These are phyloP conservation scores for Fusarium foetens DNA, from an alignment of 2,329 filamentous ascomycete species.

Conservation along the genomic window DNA sequence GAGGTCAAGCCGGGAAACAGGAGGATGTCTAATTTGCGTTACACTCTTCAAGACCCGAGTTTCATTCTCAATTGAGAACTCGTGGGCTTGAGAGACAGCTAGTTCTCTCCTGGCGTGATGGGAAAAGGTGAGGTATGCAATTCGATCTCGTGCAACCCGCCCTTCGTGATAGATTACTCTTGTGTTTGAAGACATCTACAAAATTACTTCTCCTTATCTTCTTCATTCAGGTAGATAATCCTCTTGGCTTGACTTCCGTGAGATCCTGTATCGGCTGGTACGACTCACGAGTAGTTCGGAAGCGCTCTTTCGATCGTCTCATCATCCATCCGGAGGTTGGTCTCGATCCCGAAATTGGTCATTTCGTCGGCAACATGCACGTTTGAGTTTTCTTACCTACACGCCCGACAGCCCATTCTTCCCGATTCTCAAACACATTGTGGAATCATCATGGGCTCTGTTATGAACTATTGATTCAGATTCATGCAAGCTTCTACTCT, in stretches of 20 bases:
- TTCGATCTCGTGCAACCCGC: neutral
- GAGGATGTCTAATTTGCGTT: neutral
- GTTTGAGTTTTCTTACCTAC: neutral
- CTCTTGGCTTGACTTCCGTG: rapidly evolving
- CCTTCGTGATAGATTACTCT: neutral
- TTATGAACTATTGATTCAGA: neutral
- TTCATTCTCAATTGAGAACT: neutral
- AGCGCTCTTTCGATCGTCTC: rapidly evolving
- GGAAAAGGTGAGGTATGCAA: neutral
- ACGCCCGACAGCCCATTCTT: rapidly evolving
- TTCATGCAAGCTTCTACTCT: neutral
- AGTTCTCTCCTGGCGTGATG: rapidly evolving
- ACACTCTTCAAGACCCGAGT: too few species aligned
- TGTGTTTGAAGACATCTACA: rapidly evolving
- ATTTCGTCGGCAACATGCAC: rapidly evolving
- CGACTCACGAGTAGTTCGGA: rapidly evolving
- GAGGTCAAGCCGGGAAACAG: rapidly evolving
- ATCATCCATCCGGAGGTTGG: neutral
- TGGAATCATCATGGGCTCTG: neutral
- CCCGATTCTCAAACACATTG: rapidly evolving
- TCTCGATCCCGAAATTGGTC: neutral
- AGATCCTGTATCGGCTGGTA: neutral
- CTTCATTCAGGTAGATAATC: rapidly evolving
- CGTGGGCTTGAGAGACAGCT: neutral
- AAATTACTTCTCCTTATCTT: rapidly evolving